A percentile compares a stretch with the other conserved stretches of the same genome.
These are phyloP conservation scores for Rutstroemia sp. DNA, from an alignment of 2,329 filamentous ascomycete genomes.

Conservation along the genomic window DNA sequence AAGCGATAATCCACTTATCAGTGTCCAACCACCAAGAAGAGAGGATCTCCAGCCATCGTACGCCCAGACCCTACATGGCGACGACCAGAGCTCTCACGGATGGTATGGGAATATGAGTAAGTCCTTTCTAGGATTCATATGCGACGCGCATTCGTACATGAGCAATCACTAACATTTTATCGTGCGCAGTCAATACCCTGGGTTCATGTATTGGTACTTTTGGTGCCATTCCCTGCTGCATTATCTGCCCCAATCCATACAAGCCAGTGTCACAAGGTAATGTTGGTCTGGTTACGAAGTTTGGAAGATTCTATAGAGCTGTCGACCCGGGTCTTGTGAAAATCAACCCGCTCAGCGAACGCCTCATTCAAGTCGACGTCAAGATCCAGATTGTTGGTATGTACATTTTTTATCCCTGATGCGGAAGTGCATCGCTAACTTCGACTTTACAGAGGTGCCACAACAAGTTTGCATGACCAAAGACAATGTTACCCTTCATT, in stretches of 20 bases:
- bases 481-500: constrained; percentile 90
- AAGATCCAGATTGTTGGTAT: constrained; percentile 90
- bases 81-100: constrained; percentile 64
- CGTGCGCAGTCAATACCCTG: constrained; percentile 56
- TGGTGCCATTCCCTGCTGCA: constrained; percentile 85
- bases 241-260: constrained; percentile 92
- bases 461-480: constrained; percentile 99
- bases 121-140: constrained; percentile 27
- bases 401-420: constrained; percentile 18
- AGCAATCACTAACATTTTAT: background rate
- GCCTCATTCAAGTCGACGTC: constrained; percentile 86
- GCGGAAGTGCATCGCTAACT: background rate
- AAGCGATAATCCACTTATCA: constrained; percentile 43
- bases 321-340: constrained; percentile 96
- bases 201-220: constrained; percentile 68
- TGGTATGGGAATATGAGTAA: constrained; percentile 87
- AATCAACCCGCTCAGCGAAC: constrained; percentile 92
- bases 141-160: background rate
- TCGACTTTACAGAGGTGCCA: constrained; percentile 59
- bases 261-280: constrained; percentile 89
- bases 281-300: constrained; percentile 91
- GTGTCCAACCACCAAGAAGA: constrained; percentile 70
- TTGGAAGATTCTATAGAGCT: constrained; percentile 88
- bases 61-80: constrained; percentile 53
- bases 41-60: constrained; percentile 75